These are phyloP conservation scores for Ulmus americana DNA, from an alignment of 331 rosid species.

Conservation along the genomic window DNA sequence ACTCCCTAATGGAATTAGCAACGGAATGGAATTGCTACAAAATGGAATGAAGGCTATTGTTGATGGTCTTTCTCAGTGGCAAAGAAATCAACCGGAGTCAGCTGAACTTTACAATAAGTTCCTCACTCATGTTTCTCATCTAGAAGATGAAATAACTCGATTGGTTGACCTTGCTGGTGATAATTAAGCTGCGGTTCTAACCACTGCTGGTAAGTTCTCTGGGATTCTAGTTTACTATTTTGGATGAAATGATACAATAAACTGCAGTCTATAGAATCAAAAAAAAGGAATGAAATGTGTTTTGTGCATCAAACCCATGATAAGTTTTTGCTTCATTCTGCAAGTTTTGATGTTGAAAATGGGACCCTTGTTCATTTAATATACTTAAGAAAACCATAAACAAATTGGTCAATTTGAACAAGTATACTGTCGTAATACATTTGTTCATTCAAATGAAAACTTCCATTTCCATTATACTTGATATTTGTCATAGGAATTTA, in stretches of 20 bases:
- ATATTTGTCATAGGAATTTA: too few species aligned
- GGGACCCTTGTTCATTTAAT: neutral
- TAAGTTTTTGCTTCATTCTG: neutral
- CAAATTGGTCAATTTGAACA: too few species aligned
- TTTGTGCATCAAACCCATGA: neutral
- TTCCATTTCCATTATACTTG: too few species aligned
- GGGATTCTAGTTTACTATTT: neutral
- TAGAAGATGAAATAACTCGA: slow-evolving; percentile 56
- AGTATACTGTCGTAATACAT: too few species aligned
- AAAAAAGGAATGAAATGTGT: neutral
- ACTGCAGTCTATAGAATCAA: neutral
- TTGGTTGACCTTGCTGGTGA: slow-evolving; percentile 52
- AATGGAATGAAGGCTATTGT: slow-evolving; percentile 62
- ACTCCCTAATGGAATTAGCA: slow-evolving; percentile 56
- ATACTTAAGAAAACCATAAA: too few species aligned
- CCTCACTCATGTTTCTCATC: slow-evolving; percentile 53
- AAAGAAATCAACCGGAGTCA: slow-evolving; percentile 41
- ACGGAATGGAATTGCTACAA: slow-evolving; percentile 71
- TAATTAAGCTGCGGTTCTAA: slow-evolving; percentile 23
- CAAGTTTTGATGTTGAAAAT: neutral
- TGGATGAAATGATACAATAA: neutral
- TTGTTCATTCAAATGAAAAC: too few species aligned
- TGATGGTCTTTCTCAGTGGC: slow-evolving; percentile 63
- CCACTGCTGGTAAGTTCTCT: slow-evolving; percentile 8
- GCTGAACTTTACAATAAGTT: slow-evolving; percentile 42